phyloP scores from a whole-genome alignment of 2,329 filamentous ascomycete species.

The Fusarium anthophilum region DNA sequence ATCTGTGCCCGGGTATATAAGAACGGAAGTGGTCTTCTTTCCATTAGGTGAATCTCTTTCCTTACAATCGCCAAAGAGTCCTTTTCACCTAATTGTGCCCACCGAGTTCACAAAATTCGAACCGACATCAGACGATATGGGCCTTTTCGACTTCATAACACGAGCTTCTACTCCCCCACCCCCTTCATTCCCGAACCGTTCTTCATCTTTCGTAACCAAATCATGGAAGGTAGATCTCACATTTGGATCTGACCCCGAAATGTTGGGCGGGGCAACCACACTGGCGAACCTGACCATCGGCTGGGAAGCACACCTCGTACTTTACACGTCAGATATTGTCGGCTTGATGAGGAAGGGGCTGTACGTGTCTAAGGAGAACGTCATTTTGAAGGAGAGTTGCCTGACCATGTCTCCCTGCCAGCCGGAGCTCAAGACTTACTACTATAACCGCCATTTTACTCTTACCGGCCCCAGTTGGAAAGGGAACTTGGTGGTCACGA shows the following conservation, averaged over 20 bases:
- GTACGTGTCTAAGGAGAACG: background rate
- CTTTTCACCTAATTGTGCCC: accelerated
- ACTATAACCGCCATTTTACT: background rate
- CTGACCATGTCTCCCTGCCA: accelerated
- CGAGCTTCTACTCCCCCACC: background rate
- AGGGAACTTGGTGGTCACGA: background rate
- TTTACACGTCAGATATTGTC: background rate
- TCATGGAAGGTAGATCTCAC: accelerated
- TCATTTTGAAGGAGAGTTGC: background rate
- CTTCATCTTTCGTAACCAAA: too few species aligned
- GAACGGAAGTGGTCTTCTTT: too few species aligned
- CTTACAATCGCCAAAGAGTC: accelerated
- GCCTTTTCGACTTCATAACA: background rate
- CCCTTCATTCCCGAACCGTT: too few species aligned
- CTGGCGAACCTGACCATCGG: accelerated
- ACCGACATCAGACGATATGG: accelerated
- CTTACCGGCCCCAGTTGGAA: background rate
- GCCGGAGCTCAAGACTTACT: accelerated
- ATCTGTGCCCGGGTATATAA: accelerated
- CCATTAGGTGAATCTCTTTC: accelerated
- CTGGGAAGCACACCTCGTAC: background rate
- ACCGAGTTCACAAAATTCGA: background rate
- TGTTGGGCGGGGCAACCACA: accelerated
- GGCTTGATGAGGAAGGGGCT: background rate
- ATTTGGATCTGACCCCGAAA: background rate